Base-by-base conservation (phyloP, 768 basidiomycete genomes). In the Cyclocybe cylindracea region DNA sequence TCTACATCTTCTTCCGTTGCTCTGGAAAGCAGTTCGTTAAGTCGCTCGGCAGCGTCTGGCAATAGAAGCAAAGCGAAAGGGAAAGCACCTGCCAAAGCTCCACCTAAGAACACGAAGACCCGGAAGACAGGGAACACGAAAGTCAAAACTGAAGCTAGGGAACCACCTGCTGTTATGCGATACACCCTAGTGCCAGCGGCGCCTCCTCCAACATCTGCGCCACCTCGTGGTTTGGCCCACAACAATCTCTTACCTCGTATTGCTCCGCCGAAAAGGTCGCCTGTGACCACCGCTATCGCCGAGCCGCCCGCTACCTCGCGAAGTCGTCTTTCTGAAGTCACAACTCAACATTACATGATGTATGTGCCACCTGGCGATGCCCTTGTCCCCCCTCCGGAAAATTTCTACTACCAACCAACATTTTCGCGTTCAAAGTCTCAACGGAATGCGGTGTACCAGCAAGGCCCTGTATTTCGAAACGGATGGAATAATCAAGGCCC, bases 401-500 rank as follows among this genome's bases (percentile, higher is more conserved):
- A 24, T 43, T 19, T 6, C 18, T 19, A 29, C 19, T 14, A 11
- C 41, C 29, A 29, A 18, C 41, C 29, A 16, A 18, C 41, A 10
- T 7, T 29, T 29, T 8, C 41, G 37, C 11, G 32, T 51, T 48
- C 50, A 13, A 45, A 43, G 46, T 46, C 44, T 11, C 44, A 46
- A 18, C 46, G 38, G 31, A 14, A 29, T 8, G 48, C 48, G 16
- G n/a, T 38, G n/a, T 57, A 57, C 31, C 48, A 50, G 24, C 51
- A 42, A 42, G 58, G 46, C 24, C 47, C 58, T 14, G 50, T 49
- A 11, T 54, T 59, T 37, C 58, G 34, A 5, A 51, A 46, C 14
- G 52, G 46, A 33, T 59, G 56, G 41, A 32, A 56, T 33, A 59
- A 56, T 39, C 50, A 56, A 36, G 60, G 61, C n/a, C 56, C 55